Conservation (phyloP, 176 grass and related monocot genomes). For the Avena atlantica region DNA sequence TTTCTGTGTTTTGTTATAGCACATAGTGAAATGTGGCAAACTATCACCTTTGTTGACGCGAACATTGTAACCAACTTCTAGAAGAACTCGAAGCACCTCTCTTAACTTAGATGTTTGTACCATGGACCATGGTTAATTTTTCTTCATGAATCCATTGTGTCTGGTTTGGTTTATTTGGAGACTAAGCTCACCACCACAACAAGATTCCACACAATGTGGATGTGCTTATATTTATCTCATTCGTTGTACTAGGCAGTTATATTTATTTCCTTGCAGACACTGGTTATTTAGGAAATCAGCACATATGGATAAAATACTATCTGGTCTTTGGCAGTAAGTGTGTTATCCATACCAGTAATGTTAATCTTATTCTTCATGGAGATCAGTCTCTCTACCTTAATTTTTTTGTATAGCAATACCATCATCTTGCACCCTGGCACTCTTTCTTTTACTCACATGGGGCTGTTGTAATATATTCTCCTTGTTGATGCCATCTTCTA, state of each 20-base stretch:
- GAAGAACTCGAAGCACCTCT: background rate
- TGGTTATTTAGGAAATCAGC: background rate
- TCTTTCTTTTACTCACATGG: background rate
- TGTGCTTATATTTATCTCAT: too few relatives aligned
- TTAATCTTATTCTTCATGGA: background rate
- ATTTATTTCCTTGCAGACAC: background rate
- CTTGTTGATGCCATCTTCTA: too few relatives aligned
- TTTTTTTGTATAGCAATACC: background rate
- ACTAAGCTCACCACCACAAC: background rate
- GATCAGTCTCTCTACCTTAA: background rate
- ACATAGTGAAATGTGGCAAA: background rate
- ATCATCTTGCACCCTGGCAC: background rate
- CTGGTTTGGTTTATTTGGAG: background rate
- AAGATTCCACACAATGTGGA: background rate
- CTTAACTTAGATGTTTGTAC: background rate
- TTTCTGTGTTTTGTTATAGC: background rate
- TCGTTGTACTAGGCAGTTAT: background rate
- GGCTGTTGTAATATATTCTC: too few relatives aligned
- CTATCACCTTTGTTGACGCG: background rate
- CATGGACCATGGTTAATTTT: background rate
- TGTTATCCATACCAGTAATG: background rate
- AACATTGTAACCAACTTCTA: background rate
- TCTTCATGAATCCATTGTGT: slow-evolving; percentile 1
- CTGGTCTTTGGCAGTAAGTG: too few relatives aligned
- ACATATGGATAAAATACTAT: background rate